phyloP scores from a whole-genome alignment of 345 rosid species.

The Gossypium stocksii region DNA sequence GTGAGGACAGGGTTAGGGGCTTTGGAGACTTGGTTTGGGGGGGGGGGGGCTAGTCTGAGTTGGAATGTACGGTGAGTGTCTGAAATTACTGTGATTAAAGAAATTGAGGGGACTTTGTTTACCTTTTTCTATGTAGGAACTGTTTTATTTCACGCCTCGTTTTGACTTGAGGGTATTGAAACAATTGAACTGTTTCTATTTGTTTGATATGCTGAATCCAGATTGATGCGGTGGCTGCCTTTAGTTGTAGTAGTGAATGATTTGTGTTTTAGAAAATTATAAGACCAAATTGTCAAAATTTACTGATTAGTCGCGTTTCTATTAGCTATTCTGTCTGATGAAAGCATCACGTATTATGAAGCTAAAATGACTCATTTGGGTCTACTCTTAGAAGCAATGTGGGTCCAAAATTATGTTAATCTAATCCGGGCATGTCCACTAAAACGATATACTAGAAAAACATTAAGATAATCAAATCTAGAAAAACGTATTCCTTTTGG shows the following conservation, averaged over 20 bases:
- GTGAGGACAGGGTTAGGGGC: not conserved
- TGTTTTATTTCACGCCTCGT: not conserved
- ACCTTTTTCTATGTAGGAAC: not conserved
- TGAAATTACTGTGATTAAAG: not conserved
- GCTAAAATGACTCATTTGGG: not conserved
- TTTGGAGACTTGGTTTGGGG: no score
- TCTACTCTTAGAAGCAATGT: not conserved
- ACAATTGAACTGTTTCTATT: not conserved
- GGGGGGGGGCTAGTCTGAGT: not conserved
- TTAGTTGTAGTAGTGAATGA: not conserved
- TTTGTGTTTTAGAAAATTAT: no score
- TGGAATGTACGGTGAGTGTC: not conserved
- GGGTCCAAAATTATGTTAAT: not conserved
- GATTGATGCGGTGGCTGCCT: not conserved
- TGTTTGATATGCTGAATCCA: not conserved
- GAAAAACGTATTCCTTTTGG: conserved; percentile 8
- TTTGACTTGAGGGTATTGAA: no score
- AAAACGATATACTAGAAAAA: not conserved
- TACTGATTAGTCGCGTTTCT: not conserved
- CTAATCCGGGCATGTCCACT: not conserved
- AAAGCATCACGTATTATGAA: not conserved
- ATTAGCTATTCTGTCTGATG: not conserved
- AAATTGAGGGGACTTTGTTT: not conserved
- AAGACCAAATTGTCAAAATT: not conserved
- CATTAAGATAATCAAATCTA: conserved; percentile 5